Evolutionary conservation across 176 grass and related monocot genomes (phyloP).

Genomic region (Zizania latifolia): DNA sequence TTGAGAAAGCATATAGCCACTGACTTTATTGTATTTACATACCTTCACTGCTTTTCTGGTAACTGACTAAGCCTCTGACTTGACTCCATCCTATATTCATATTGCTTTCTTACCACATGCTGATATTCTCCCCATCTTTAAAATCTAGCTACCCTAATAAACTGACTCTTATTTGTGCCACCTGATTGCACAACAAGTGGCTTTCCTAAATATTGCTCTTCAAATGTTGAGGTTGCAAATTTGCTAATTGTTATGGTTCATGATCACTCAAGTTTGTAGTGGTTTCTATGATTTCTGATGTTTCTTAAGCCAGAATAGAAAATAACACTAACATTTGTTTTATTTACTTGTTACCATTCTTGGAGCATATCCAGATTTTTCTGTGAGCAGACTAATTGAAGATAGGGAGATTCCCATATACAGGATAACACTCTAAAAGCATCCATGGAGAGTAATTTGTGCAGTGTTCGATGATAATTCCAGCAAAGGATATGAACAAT

Average conservation of each 20-base stretch:
- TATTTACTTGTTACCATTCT: not conserved
- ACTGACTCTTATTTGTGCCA: no score
- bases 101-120: not conserved
- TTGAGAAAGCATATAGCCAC: not conserved
- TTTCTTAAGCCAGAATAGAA: conserved; percentile 4
- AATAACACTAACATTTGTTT: conserved; percentile 3
- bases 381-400: not conserved
- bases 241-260: not conserved
- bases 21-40: conserved; percentile 22
- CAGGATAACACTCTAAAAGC: not conserved
- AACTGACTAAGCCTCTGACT: not conserved
- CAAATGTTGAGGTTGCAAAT: not conserved
- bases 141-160: not conserved
- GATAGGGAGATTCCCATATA: not conserved
- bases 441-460: conserved; percentile 17
- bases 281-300: not conserved
- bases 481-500: not conserved
- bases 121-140: not conserved
- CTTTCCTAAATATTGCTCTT: not conserved
- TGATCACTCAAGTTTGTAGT: not conserved
- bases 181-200: not conserved
- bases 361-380: not conserved
- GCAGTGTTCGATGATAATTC: not conserved
- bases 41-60: not conserved
- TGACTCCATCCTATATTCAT: not conserved